Conservation (phyloP, 2,329 filamentous ascomycete genomes). For the Basipetospora chlamydospora region DNA sequence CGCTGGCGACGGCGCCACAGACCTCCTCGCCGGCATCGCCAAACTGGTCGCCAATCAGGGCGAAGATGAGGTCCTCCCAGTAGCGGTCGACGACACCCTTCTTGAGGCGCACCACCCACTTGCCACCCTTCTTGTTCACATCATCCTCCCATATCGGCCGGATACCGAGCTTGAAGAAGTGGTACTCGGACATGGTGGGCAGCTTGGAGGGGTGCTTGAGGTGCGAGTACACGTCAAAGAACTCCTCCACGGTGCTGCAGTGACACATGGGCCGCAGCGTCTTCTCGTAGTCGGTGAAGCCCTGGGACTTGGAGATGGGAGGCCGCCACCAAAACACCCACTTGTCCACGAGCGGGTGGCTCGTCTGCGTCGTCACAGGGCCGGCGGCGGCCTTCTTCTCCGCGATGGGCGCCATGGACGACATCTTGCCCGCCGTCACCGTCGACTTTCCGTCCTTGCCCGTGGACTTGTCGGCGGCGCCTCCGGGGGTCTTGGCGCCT, state of each 20-base stretch:
- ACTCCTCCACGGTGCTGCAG: slow-evolving; percentile 73
- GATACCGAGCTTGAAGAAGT: slow-evolving; percentile 94
- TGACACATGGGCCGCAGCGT: slow-evolving; percentile 77
- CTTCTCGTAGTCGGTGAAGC: slow-evolving; percentile 84
- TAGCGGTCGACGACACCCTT: slow-evolving; percentile 94
- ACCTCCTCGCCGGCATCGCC: slow-evolving; percentile 85
- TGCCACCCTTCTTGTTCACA: slow-evolving; percentile 88
- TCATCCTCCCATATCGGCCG: slow-evolving; percentile 98
- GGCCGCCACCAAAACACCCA: slow-evolving; percentile 98
- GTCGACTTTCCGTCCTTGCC: slow-evolving; percentile 41
- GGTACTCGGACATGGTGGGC: slow-evolving; percentile 90
- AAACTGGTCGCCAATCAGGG: slow-evolving; percentile 88
- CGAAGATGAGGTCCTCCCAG: slow-evolving; percentile 88
- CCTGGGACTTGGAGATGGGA: slow-evolving; percentile 88
- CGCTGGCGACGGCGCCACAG: slow-evolving; percentile 85
- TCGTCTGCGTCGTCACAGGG: too few species aligned
- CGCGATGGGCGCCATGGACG: slow-evolving; percentile 20
- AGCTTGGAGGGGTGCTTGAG: slow-evolving; percentile 78
- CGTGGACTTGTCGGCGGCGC: slow-evolving; percentile 16
- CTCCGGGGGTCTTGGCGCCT: slow-evolving; percentile 17
- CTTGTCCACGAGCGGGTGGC: slow-evolving; percentile 55
- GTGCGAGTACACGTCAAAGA: slow-evolving; percentile 79
- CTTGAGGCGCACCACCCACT: slow-evolving; percentile 94
- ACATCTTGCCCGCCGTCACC: slow-evolving; percentile 21
- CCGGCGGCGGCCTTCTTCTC: slow-evolving; percentile 9